Conservation (phyloP, 2,329 filamentous ascomycete genomes). For the Fusarium sp. region DNA sequence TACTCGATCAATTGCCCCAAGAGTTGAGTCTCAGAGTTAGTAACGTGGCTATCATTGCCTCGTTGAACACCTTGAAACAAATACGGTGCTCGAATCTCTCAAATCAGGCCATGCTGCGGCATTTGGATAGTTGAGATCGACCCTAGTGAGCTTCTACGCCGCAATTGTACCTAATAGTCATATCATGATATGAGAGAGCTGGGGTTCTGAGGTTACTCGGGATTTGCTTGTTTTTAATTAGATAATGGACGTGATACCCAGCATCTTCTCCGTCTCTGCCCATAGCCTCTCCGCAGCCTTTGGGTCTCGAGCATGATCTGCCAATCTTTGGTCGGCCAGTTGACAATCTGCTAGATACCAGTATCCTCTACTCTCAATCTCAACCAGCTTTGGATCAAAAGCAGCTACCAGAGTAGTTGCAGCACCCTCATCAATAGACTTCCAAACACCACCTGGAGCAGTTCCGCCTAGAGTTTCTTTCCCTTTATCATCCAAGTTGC, state of each 20-base stretch:
- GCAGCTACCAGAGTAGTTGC: constrained; percentile 38
- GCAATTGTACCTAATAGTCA: no score
- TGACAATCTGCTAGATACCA: constrained; percentile 39
- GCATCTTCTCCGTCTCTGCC: constrained; percentile 30
- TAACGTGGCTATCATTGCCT: no score
- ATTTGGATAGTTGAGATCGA: neutral
- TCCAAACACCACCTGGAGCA: constrained; percentile 24
- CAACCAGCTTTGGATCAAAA: constrained; percentile 31
- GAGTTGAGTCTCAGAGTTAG: no score
- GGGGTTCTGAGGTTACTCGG: no score
- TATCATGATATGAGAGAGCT: no score
- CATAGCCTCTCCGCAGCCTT: constrained; percentile 34
- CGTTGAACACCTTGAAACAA: no score
- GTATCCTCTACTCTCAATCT: neutral
- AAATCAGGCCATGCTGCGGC: no score
- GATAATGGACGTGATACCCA: constrained; percentile 6
- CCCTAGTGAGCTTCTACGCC: neutral
- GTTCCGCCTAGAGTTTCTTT: constrained; percentile 21
- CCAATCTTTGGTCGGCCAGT: constrained; percentile 12
- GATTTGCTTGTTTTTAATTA: neutral
- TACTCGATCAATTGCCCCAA: no score
- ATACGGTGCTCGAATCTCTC: neutral
- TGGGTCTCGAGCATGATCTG: constrained; percentile 14
- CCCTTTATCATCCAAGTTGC: constrained; percentile 12
- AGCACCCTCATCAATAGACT: constrained; percentile 31